These are phyloP conservation scores for Tetrastigma voinierianum DNA, from an alignment of 164 flowering plant species.

Conservation along the genomic window DNA sequence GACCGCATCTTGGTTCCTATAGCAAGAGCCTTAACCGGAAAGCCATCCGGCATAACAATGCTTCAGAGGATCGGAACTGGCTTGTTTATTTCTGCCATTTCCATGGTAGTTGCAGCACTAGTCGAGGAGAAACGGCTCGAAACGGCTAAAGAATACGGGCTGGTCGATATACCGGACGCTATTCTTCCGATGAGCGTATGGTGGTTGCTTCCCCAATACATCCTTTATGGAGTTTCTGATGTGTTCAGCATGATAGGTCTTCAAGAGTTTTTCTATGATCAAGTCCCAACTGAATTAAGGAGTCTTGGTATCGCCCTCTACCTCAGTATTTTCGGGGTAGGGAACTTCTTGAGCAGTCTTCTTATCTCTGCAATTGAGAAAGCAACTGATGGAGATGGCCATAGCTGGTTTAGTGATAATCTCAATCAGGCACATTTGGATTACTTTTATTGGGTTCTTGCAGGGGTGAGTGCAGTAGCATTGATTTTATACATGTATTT, in stretches of 20 bases:
- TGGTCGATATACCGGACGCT: slow-evolving; percentile 10
- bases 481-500: slow-evolving; percentile 8
- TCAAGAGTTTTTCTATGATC: slow-evolving; percentile 29
- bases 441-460: slow-evolving; percentile 24
- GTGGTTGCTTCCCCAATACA: slow-evolving; percentile 26
- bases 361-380: slow-evolving; percentile 15
- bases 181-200: slow-evolving; percentile 18
- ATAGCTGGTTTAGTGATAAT: slow-evolving; percentile 21
- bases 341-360: slow-evolving; percentile 22
- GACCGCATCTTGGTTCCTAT: slow-evolving; percentile 26
- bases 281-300: slow-evolving; percentile 21
- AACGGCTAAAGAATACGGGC: slow-evolving; percentile 13
- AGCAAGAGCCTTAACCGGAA: slow-evolving; percentile 12
- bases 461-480: slow-evolving; percentile 9
- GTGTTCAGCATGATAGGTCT: slow-evolving; percentile 20
- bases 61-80: slow-evolving; percentile 31
- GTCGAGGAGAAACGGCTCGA: slow-evolving; percentile 16
- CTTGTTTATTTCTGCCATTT: slow-evolving; percentile 7
- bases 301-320: slow-evolving; percentile 21
- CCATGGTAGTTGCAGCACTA: slow-evolving; percentile 22
- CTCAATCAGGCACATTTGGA: slow-evolving; percentile 25
- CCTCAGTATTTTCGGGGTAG: slow-evolving; percentile 20
- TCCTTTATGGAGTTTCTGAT: slow-evolving; percentile 16
- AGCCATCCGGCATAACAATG: slow-evolving; percentile 23
- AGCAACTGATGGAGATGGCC: slow-evolving; percentile 10